phyloP scores from a whole-genome alignment of 441 rosid genomes.

The Croton setiger region DNA sequence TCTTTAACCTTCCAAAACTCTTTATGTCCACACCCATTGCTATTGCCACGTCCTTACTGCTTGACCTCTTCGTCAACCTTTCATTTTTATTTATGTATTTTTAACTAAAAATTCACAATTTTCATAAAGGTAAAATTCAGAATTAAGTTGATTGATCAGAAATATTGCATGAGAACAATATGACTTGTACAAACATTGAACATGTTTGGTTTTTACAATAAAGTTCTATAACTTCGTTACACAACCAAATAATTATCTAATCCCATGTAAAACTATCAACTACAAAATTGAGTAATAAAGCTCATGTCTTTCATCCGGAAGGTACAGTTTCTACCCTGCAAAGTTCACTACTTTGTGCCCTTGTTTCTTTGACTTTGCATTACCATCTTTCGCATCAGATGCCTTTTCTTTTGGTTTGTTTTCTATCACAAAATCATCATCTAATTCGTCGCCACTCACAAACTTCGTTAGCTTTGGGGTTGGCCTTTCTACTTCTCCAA shows the following conservation, averaged over 20 bases:
- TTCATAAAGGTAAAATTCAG: too few species aligned
- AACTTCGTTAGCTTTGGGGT: constrained; percentile 61
- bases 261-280: background rate
- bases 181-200: too few species aligned
- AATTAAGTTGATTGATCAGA: too few species aligned
- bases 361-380: constrained; percentile 45
- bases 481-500: constrained; percentile 35
- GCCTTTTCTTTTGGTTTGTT: constrained; percentile 31
- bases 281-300: background rate
- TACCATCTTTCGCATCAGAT: constrained; percentile 26
- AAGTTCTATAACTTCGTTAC: background rate
- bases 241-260: background rate
- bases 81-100: background rate
- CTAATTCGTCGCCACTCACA: constrained; percentile 77
- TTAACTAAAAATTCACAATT: background rate
- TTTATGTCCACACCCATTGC: constrained; percentile 21
- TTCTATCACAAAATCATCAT: constrained; percentile 63
- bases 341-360: constrained; percentile 73
- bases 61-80: constrained; percentile 10
- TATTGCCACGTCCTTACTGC: constrained; percentile 9
- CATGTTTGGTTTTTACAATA: too few species aligned
- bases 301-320: background rate
- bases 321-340: constrained; percentile 32
- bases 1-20: constrained; percentile 17
- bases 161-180: too few species aligned